Base-by-base conservation (phyloP, 306 rosid genomes). In the Trifolium repens region DNA sequence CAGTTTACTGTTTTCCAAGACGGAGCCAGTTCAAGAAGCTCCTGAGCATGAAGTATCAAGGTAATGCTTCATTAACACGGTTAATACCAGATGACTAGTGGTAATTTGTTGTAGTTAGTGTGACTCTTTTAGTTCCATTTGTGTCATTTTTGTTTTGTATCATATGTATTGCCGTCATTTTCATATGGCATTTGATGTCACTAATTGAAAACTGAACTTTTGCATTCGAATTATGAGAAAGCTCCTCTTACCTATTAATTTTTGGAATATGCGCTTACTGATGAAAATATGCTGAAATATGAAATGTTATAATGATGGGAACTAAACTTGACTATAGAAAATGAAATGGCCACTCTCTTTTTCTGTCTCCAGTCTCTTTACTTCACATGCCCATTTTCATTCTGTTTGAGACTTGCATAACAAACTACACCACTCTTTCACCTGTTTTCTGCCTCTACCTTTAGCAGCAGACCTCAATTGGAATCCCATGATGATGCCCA, bases 1-100 rank as follows among this genome's bases (percentile, higher is more conserved):
- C 85, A 94, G 97, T 84, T 81, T 91, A 65, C 96, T 94, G 58
- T 94, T 91, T 80, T 90, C 96, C 71, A 91, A 94, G 84, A 60
- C 97, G 53, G 96, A 83, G 49, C 90, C 94, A 43, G 89, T 84
- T 54, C 87, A 81, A 50, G 86, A 22, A 11, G 82, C 75, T 71
- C 84, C 80, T 5, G 91, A 62, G 63, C 88, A 89, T 35, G 86
- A 89, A 86, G 70, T 81, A 46, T 71, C 76, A 35, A 86, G 96
- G 98, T 91, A 82, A 84, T 69, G 43, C 63, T 75, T 64, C 27
- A 1, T 5, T 40, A 26, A 54, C 42, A 49, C 3, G 27, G 16
- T 42, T 40, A 19, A 66, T 40, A 66, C 11, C 37, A 14, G 22
- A 67, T 39, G 27, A 39, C 9, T 40, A 37, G 6, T 40, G 55